Percentiles rank a stretch among this genome's conserved stretches.
Evolutionary conservation across 2,329 filamentous ascomycete genomes (phyloP).

Genomic region (Cylindrodendrum hubeiense): DNA sequence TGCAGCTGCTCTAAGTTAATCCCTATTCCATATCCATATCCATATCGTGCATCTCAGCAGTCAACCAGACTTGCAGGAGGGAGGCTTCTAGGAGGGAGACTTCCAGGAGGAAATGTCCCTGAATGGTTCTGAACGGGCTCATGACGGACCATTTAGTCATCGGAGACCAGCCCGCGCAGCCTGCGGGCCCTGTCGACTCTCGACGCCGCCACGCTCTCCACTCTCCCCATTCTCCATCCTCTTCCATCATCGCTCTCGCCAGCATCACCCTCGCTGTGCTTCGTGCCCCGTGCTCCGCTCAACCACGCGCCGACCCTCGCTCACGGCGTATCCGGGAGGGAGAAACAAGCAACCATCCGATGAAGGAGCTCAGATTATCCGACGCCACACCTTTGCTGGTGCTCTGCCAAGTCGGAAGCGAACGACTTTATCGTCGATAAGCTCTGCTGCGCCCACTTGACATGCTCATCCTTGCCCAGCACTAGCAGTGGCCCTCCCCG

Average conservation of each 20-base stretch:
- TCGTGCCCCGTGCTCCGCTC: no score
- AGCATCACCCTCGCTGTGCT: not conserved
- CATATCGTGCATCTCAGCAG: no score
- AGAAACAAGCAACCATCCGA: not conserved
- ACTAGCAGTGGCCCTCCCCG: not conserved
- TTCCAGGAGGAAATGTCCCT: no score
- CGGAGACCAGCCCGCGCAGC: not conserved
- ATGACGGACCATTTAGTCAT: conserved; percentile 2
- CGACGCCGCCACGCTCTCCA: no score
- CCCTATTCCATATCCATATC: no score
- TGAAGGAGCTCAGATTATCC: not conserved
- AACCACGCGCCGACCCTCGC: not conserved
- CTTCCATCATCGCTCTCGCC: not conserved
- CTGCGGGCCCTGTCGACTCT: not conserved
- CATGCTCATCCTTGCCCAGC: conserved; percentile 20
- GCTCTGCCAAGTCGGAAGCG: conserved; percentile 39
- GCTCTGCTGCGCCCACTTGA: conserved; percentile 43
- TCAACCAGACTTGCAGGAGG: no score
- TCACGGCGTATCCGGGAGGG: not conserved
- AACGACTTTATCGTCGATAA: conserved; percentile 43
- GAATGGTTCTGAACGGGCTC: not conserved
- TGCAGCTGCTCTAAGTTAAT: no score
- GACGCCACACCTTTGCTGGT: conserved; percentile 13
- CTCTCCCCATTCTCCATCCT: not conserved
- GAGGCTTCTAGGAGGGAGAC: no score